Base-by-base conservation (phyloP, 2,329 filamentous ascomycete genomes). In the Fusarium transvaalense region DNA sequence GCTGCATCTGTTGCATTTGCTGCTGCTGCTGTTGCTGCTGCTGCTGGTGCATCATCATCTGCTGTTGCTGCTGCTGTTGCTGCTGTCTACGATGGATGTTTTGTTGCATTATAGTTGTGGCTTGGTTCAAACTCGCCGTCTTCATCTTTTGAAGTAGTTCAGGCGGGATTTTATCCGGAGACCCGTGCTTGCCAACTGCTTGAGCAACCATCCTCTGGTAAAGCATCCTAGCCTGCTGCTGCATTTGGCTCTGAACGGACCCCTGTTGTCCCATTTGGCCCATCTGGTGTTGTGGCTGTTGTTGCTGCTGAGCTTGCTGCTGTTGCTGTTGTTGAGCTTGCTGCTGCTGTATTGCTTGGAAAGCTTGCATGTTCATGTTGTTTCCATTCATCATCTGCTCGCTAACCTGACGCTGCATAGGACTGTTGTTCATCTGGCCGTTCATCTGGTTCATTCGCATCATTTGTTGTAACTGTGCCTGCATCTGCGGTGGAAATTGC, bases 111-210 rank as follows among this genome's bases (percentile, higher is more conserved):
- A 77, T 48, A 14, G 70, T 71, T 41, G 77, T 78, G 2, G 84
- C 84, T 60, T 79, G 80, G 1, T 62, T 37, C 5, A 78, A 42
- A 29, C 84, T 86, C 2, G 71, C 68, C 19, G 77, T 72, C 73
- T 84, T 86, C 29, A 86, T 81, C 32, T 78, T 80, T 0, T 84
- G 80, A 29, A 83, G 58, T 2, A 79, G 53, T 0, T 87, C 85
- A 0, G 71, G 76, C 0, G 86, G 85, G 5, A 88, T 82, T 31
- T 81, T 80, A 23, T 82, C 80, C 3, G 70, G 57, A 1, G 81
- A 79, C 13, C 83, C 83, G 56, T 77, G 84, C 19, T 80, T 81
- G 3, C 71, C 69, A 1, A 76, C 74, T 6, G 76, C 70, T 6
- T 58, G 55, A 13, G 64, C 69, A 10, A 87, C 66, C 54, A 82